Evolutionary conservation across 179 eudicot genomes (phyloP).

Genomic region (Dionaea muscipula): DNA sequence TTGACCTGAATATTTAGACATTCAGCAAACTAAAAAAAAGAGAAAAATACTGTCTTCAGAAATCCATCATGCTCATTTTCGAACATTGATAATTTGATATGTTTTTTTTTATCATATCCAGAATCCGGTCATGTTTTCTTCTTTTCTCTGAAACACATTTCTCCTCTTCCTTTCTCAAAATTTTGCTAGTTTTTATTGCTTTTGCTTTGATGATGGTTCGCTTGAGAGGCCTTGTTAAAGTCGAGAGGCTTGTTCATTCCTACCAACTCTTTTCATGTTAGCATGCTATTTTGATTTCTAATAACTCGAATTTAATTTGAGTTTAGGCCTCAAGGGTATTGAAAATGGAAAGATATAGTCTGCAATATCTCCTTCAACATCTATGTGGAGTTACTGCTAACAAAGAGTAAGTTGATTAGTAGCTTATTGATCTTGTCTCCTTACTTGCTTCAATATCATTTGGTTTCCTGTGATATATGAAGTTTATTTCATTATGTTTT

Average conservation of each 20-base stretch:
- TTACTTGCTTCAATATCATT: not conserved
- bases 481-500: conserved; percentile 11
- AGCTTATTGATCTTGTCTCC: not conserved
- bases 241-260: too few species aligned
- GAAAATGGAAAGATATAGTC: conserved; percentile 75
- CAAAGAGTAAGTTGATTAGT: conserved; percentile 57
- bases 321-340: conserved; percentile 83
- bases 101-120: too few species aligned
- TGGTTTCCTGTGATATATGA: not conserved
- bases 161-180: not conserved
- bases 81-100: too few species aligned
- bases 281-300: not conserved
- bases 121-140: too few species aligned
- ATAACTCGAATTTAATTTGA: not conserved
- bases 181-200: too few species aligned
- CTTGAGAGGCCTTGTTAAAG: too few species aligned
- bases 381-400: conserved; percentile 83
- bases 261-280: not conserved
- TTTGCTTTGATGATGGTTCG: too few species aligned
- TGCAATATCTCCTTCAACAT: conserved; percentile 72
- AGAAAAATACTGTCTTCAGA: too few species aligned
- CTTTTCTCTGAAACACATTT: not conserved
- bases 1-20: too few species aligned
- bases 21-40: too few species aligned
- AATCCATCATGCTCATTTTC: too few species aligned